These are phyloP conservation scores for Cudoniella acicularis DNA, from an alignment of 495 filamentous ascomycete species.

Conservation along the genomic window DNA sequence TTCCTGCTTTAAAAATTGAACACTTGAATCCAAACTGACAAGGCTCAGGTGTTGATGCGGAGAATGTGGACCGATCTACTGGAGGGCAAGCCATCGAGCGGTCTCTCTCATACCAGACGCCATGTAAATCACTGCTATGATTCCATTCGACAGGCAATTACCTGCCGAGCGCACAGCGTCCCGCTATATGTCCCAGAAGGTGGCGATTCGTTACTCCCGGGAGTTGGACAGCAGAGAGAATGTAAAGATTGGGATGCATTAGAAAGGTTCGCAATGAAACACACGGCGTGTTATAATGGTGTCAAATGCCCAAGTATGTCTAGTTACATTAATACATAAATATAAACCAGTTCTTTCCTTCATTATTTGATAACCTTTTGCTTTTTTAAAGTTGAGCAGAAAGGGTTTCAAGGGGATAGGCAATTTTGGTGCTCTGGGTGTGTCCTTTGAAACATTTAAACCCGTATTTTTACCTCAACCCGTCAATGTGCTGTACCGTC, in stretches of 20 bases:
- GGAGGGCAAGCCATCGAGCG: neutral
- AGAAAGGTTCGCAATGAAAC: neutral
- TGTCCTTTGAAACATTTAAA: too few relatives aligned
- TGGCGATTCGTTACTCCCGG: neutral
- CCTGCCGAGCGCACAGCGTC: neutral
- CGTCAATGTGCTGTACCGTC: too few relatives aligned
- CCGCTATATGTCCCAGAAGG: neutral
- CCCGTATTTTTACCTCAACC: too few relatives aligned
- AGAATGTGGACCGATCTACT: neutral
- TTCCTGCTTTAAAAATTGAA: neutral
- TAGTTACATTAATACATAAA: neutral
- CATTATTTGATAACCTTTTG: too few relatives aligned
- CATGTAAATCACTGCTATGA: neutral
- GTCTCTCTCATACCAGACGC: neutral
- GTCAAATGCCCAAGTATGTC: slow-evolving; percentile 1
- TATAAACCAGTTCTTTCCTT: neutral
- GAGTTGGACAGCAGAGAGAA: neutral
- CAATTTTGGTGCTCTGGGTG: too few relatives aligned
- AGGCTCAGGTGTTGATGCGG: neutral
- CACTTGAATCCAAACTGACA: neutral
- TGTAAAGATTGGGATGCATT: neutral
- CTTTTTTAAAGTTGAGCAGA: too few relatives aligned
- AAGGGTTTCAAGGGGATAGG: too few relatives aligned
- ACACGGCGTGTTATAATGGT: slow-evolving; percentile 1
- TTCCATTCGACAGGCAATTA: neutral